Percentiles rank a stretch among this genome's conserved stretches.
Conservation (phyloP, 2,329 filamentous ascomycete genomes). For the Scedosporium aurantiacum region DNA sequence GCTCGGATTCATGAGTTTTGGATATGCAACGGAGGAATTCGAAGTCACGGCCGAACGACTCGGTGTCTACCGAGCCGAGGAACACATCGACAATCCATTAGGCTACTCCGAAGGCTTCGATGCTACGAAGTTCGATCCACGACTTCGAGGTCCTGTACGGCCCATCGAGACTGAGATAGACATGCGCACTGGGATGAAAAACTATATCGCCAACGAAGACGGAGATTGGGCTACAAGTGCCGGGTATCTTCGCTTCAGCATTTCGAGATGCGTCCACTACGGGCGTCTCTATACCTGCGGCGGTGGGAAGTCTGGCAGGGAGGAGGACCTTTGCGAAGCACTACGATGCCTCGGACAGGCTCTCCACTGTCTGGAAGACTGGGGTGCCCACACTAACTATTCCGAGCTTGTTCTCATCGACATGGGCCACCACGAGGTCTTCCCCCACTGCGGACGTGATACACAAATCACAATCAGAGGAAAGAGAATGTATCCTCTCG, state of each 20-base stretch:
- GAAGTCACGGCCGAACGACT: constrained; percentile 68
- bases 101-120: constrained; percentile 69
- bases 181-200: constrained; percentile 84
- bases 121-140: constrained; percentile 68
- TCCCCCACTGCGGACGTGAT: constrained; percentile 58
- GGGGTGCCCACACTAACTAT: constrained; percentile 74
- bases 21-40: constrained; percentile 69
- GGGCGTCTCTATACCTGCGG: constrained; percentile 65
- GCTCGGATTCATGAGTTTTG: constrained; percentile 57
- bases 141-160: constrained; percentile 70
- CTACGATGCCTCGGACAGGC: constrained; percentile 66
- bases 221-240: constrained; percentile 84
- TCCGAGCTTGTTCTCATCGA: constrained; percentile 67
- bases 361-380: constrained; percentile 69
- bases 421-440: constrained; percentile 56
- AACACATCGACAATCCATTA: constrained; percentile 62
- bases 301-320: constrained; percentile 43
- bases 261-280: constrained; percentile 65
- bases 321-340: constrained; percentile 71
- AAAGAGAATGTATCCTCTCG: constrained; percentile 54
- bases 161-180: constrained; percentile 64
- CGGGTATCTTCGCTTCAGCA: constrained; percentile 69
- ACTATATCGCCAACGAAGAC: constrained; percentile 89
- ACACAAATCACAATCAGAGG: constrained; percentile 57
- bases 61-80: constrained; percentile 65